These are phyloP conservation scores for Leccinum obscurum DNA, from an alignment of 768 basidiomycete genomes.

Conservation along the genomic window DNA sequence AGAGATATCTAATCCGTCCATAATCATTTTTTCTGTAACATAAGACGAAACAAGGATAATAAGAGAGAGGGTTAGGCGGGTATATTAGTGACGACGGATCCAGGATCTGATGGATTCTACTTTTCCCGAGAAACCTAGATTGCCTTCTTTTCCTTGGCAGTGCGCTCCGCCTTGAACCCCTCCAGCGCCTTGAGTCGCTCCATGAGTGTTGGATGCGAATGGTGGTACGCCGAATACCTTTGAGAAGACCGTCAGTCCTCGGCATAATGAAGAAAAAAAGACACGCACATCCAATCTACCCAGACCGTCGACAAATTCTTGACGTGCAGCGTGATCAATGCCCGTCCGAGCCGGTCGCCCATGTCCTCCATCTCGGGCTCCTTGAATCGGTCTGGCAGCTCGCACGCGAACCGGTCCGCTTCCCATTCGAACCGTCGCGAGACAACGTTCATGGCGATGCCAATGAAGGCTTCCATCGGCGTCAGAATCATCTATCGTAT, in stretches of 20 bases:
- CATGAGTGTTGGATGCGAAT: constrained; percentile 92
- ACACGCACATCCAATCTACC: constrained; percentile 81
- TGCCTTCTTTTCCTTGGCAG: constrained; percentile 28
- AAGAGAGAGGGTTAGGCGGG: not conserved
- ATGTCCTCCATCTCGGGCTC: constrained; percentile 71
- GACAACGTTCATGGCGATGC: constrained; percentile 76
- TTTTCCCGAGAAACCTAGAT: not conserved
- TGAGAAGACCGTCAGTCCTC: not conserved
- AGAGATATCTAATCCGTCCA: not conserved
- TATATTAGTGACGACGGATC: not conserved
- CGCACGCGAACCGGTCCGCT: constrained; percentile 85
- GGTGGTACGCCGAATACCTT: constrained; percentile 93
- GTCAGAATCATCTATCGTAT: constrained; percentile 69
- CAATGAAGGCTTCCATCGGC: constrained; percentile 73
- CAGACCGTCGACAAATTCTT: constrained; percentile 93
- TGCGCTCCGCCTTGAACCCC: constrained; percentile 49
- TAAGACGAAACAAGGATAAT: not conserved
- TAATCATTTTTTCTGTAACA: not conserved
- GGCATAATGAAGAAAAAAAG: not conserved
- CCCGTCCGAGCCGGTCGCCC: constrained; percentile 81
- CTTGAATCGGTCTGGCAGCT: constrained; percentile 52
- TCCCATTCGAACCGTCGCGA: constrained; percentile 90
- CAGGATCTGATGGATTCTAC: not conserved
- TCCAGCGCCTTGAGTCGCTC: constrained; percentile 87
- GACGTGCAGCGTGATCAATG: constrained; percentile 83